These are phyloP conservation scores for Dictyostelium firmibasis DNA, from an alignment of 78 protist species.

Conservation along the genomic window DNA sequence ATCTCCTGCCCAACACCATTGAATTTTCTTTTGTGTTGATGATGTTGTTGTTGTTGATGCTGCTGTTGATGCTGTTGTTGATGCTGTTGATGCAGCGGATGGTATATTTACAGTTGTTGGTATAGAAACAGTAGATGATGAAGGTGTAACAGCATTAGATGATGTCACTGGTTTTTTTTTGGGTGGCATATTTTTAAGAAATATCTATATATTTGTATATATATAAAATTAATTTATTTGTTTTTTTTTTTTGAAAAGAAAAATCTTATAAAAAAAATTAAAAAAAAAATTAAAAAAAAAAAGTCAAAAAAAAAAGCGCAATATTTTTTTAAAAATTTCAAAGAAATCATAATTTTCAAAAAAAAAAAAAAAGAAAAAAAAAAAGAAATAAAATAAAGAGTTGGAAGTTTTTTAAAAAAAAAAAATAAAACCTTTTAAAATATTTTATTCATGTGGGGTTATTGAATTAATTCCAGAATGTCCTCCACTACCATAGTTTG, in stretches of 20 bases:
- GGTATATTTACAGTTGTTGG: neutral
- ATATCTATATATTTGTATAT: neutral
- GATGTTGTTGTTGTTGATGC: neutral
- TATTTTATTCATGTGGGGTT: too few species aligned
- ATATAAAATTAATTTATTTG: too few species aligned
- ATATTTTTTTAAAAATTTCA: neutral
- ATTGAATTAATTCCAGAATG: too few species aligned
- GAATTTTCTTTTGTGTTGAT: constrained; percentile 12
- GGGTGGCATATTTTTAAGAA: neutral
- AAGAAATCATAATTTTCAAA: neutral
- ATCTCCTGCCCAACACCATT: constrained; percentile 79
- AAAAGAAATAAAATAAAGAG: too few species aligned
- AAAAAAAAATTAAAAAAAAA: neutral
- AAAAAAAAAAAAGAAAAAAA: neutral
- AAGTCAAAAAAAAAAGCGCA: neutral
- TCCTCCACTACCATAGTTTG: too few species aligned
- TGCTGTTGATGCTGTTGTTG: neutral
- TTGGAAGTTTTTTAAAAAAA: too few species aligned
- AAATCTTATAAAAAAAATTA: neutral
- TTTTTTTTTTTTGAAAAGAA: too few species aligned
- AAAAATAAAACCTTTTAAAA: too few species aligned
- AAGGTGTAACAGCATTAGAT: neutral
- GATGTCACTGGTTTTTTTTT: neutral
- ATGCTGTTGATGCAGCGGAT: neutral
- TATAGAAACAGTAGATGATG: neutral